phyloP scores from a whole-genome alignment of 108 stramenopile species.

The Fragilaria crotonensis region DNA sequence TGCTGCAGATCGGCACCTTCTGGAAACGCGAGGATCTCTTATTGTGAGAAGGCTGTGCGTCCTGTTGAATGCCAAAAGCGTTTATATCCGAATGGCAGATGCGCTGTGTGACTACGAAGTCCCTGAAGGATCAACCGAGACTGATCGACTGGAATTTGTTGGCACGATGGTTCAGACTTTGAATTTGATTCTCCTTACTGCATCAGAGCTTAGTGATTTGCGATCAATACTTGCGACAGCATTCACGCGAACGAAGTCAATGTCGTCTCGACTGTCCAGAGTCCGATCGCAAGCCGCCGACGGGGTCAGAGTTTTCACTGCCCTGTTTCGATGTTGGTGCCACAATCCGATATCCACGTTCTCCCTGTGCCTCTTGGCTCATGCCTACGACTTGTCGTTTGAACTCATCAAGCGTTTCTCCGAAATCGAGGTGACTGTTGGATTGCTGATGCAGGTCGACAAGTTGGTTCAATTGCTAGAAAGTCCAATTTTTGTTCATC shows the following conservation, averaged over 20 bases:
- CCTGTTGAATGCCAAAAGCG: conserved; percentile 86
- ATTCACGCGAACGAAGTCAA: conserved; percentile 14
- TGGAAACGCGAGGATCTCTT: conserved; percentile 93
- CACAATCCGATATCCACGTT: conserved; percentile 97
- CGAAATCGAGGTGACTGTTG: conserved; percentile 90
- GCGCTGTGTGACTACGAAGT: conserved; percentile 62
- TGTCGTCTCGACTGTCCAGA: conserved; percentile 3
- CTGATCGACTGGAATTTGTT: conserved; percentile 79
- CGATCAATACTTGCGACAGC: conserved; percentile 55
- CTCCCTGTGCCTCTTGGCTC: conserved; percentile 91
- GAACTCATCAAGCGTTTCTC: conserved; percentile 85
- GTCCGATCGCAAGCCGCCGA: conserved; percentile 16
- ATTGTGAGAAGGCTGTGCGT: conserved; percentile 96
- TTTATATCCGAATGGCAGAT: conserved; percentile 89
- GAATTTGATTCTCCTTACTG: conserved; percentile 94
- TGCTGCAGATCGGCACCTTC: conserved; percentile 75
- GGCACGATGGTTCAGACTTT: conserved; percentile 97
- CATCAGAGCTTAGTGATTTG: conserved; percentile 88
- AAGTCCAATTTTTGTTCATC: conserved; percentile 95
- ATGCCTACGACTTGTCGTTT: conserved; percentile 91
- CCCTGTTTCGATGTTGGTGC: conserved; percentile 93
- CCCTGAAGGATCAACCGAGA: conserved; percentile 10
- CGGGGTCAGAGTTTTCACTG: conserved; percentile 62
- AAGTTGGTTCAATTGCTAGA: conserved; percentile 96
- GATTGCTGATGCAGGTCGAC: conserved; percentile 97